These are phyloP conservation scores for Tricholoma saponaceum DNA, from an alignment of 768 basidiomycete species.

Conservation along the genomic window DNA sequence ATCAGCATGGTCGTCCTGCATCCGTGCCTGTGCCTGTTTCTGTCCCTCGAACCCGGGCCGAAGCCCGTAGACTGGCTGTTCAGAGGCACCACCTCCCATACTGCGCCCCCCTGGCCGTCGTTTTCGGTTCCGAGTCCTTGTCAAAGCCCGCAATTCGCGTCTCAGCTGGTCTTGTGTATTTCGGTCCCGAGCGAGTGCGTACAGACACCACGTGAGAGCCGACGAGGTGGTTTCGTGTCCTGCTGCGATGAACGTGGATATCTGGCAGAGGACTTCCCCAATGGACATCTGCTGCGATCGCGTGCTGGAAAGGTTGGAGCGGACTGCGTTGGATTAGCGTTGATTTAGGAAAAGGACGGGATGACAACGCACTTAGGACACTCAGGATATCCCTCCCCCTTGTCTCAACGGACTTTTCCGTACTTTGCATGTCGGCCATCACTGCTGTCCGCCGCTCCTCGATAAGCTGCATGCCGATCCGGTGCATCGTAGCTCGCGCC, in stretches of 20 bases:
- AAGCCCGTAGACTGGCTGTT: not conserved
- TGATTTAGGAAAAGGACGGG: not conserved
- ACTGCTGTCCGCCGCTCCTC: slow-evolving; percentile 42
- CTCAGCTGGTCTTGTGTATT: slow-evolving; percentile 45
- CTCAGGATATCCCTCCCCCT: slow-evolving; percentile 52
- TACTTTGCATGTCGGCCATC: slow-evolving; percentile 20
- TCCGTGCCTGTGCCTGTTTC: slow-evolving; percentile 4
- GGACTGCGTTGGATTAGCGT: slow-evolving; percentile 35
- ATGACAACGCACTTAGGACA: slow-evolving; percentile 39
- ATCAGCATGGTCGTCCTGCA: slow-evolving; percentile 8
- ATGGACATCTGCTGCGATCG: slow-evolving; percentile 46
- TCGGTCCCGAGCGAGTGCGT: slow-evolving; percentile 43
- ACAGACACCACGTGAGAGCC: slow-evolving; percentile 61
- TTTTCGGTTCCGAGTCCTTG: not conserved
- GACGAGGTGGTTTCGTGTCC: slow-evolving; percentile 63
- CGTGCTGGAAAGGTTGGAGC: slow-evolving; percentile 48
- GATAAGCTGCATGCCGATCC: slow-evolving; percentile 52
- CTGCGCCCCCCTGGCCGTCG: not conserved
- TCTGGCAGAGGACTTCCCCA: slow-evolving; percentile 58
- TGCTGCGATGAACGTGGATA: slow-evolving; percentile 59
- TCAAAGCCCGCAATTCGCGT: slow-evolving; percentile 32
- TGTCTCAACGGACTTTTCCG: slow-evolving; percentile 24
- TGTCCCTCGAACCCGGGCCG: not conserved
- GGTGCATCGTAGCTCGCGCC: slow-evolving; percentile 43
- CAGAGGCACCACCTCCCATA: not conserved